Evolutionary conservation across 352 stramenopile genomes (phyloP), one percentile per base, ranked within the genome.

Genomic region (Blastocystis sp.): DNA sequence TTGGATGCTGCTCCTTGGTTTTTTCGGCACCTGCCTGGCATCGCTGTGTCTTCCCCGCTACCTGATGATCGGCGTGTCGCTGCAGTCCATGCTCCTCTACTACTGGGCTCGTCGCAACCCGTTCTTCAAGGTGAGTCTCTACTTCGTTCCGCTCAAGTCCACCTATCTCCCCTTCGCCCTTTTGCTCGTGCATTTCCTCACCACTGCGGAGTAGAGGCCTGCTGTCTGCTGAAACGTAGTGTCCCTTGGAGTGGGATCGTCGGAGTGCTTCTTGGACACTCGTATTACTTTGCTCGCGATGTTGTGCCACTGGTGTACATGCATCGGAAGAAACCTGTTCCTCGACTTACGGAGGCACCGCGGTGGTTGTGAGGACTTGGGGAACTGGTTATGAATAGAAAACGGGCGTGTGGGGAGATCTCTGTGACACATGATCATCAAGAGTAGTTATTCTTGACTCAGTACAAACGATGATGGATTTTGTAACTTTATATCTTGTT

Each of bases 71-170:
- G 73, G 73, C 0, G 53, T 84, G 11, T 66, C 73, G 34, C 26
- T 84, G 73, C 53, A 45, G 3, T 84, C 5, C 26, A 68, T 84
- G 47, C 15, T 84, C 45, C 50, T 84, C 6, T 84, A 84, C 29
- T 84, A 84, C 50, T 84, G 73, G 73, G 55, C 73, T n/a, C 47
- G 73, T 15, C 11, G 73, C 15, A 84, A 84, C 53, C 73, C 73
- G 1, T 84, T 84, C 29, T 84, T 84, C 73, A 56, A 61, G 41
- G 73, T 84, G 73, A 84, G 73, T 43, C 37, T 84, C 50, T 84
- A 84, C 56, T 66, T 84, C 43, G 68, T 84, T 68, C 73, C 73
- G 18, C 53, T 84, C 50, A 84, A 84, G 43, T 26, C 73, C 6
- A 84, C 73, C 1, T n/a, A 64, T 64, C 73, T 84, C 55, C 73